A percentile compares a stretch with the other conserved stretches of the same genome.
Evolutionary conservation across 2,329 filamentous ascomycete genomes (phyloP).

Genomic region (Fusarium aywerte): DNA sequence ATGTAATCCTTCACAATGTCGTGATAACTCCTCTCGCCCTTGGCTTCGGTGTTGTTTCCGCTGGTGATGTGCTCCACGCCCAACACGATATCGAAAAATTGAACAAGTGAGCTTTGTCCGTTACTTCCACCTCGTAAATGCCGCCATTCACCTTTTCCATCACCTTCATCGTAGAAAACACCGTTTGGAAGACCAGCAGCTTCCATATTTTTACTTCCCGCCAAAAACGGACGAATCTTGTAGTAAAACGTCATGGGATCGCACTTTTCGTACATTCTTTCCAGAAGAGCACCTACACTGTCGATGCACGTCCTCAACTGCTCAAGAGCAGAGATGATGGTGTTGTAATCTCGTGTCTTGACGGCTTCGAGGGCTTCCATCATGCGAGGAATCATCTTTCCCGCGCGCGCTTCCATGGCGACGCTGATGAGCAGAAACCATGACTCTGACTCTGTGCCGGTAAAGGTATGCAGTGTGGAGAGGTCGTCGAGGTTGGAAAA

Average conservation of each 20-base stretch:
- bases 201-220: constrained; percentile 92
- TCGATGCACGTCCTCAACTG: constrained; percentile 74
- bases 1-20: constrained; percentile 87
- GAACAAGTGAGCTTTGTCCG: constrained; percentile 90
- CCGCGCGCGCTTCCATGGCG: constrained; percentile 87
- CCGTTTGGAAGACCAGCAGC: constrained; percentile 84
- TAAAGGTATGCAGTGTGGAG: constrained; percentile 81
- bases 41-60: constrained; percentile 47
- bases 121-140: constrained; percentile 92
- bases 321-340: constrained; percentile 72
- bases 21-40: constrained; percentile 57
- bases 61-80: constrained; percentile 77
- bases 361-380: constrained; percentile 78
- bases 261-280: constrained; percentile 90
- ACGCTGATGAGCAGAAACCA: constrained; percentile 95
- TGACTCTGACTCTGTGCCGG: constrained; percentile 87
- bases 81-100: constrained; percentile 90
- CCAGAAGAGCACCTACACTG: constrained; percentile 73
- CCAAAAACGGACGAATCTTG: constrained; percentile 85
- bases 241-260: constrained; percentile 91
- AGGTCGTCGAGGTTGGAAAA: constrained; percentile 76
- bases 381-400: constrained; percentile 79
- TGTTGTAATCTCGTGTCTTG: constrained; percentile 66
- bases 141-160: constrained; percentile 73
- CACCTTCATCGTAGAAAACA: constrained; percentile 83